Evolutionary conservation across 768 basidiomycete species (phyloP).

Genomic region (Wakefieldia striispora): DNA sequence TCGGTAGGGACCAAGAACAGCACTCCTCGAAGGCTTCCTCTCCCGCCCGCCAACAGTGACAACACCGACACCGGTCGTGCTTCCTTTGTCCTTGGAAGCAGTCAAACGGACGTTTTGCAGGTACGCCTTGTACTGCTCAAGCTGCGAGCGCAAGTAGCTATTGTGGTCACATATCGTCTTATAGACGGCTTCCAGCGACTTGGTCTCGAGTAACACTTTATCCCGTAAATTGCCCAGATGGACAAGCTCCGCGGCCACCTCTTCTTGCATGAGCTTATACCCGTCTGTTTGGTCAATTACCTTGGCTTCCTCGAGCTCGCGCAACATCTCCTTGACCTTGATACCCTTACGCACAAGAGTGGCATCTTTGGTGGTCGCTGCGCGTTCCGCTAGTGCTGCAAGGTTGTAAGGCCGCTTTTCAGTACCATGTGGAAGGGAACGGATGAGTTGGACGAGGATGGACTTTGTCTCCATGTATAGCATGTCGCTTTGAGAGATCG

Average conservation of each 20-base stretch:
- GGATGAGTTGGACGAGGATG: constrained; percentile 96
- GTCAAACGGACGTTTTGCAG: constrained; percentile 94
- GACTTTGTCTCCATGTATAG: constrained; percentile 99
- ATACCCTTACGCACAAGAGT: constrained; percentile 94
- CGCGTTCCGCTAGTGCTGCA: constrained; percentile 84
- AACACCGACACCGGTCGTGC: constrained; percentile 87
- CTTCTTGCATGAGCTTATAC: constrained; percentile 95
- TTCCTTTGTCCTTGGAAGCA: constrained; percentile 84
- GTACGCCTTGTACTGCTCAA: constrained; percentile 99
- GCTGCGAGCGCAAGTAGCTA: constrained; percentile 90
- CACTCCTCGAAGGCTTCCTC: constrained; percentile 84
- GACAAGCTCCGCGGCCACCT: constrained; percentile 91
- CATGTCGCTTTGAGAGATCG: constrained; percentile 96
- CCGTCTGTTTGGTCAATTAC: constrained; percentile 81
- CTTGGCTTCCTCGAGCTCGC: constrained; percentile 89
- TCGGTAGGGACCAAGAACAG: constrained; percentile 91
- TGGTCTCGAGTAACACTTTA: constrained; percentile 90
- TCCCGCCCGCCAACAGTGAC: constrained; percentile 96
- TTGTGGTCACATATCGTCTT: constrained; percentile 99
- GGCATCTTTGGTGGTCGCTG: constrained; percentile 96
- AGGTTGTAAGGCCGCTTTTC: constrained; percentile 91
- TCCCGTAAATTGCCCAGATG: constrained; percentile 96
- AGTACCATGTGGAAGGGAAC: constrained; percentile 82
- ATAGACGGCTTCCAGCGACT: constrained; percentile 94
- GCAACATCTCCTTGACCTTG: constrained; percentile 99